A percentile compares a stretch with the other conserved stretches of the same genome.
These are phyloP conservation scores for Cryptococcus sp. DNA, from an alignment of 1,284 basidiomycete genomes.

Conservation along the genomic window DNA sequence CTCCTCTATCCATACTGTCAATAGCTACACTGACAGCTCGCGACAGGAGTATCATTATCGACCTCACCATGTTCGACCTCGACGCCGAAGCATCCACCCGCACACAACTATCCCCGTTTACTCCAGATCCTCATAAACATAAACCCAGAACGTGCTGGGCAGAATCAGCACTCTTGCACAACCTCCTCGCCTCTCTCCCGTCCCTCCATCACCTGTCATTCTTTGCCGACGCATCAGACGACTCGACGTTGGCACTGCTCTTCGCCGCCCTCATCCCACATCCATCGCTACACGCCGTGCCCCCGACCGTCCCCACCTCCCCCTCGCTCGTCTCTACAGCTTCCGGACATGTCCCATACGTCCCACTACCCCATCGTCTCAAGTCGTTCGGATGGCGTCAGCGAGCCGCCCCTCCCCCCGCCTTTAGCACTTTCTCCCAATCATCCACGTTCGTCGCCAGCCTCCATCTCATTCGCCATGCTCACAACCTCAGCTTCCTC, in stretches of 20 bases:
- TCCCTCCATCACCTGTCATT: conserved; percentile 44
- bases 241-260: conserved; percentile 44
- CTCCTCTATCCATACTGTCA: not conserved
- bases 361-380: conserved; percentile 28
- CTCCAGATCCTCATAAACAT: not conserved
- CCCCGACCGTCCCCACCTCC: conserved; percentile 25
- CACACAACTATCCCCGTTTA: not conserved
- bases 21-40: not conserved
- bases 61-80: conserved; percentile 46
- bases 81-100: conserved; percentile 8
- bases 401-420: conserved; percentile 36
- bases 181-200: conserved; percentile 36
- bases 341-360: conserved; percentile 3
- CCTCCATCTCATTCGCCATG: conserved; percentile 39
- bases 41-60: conserved; percentile 42
- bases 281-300: conserved; percentile 26
- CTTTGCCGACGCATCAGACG: conserved; percentile 50
- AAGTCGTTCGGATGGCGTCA: conserved; percentile 49
- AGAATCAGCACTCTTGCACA: conserved; percentile 40
- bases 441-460: conserved; percentile 43
- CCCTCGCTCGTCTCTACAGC: conserved; percentile 20
- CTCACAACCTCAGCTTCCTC: conserved; percentile 39
- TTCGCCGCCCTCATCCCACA: conserved; percentile 39
- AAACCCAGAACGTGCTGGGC: conserved; percentile 38
- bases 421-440: conserved; percentile 34